These are phyloP conservation scores for Scheffersomyces spartinae DNA, from an alignment of 805 yeast genomes.

Conservation along the genomic window DNA sequence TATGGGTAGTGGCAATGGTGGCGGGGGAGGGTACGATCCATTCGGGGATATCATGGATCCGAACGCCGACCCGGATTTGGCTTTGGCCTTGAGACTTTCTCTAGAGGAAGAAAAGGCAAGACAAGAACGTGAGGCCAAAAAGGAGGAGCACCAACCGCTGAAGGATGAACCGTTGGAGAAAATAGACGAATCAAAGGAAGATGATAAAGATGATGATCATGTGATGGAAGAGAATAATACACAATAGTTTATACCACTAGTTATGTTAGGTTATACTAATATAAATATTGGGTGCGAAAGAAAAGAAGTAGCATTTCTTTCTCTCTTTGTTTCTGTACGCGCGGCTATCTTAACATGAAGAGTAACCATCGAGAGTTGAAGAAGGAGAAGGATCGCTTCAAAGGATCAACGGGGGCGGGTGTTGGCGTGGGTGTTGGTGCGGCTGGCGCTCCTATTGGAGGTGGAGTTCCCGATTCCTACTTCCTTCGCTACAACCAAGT, in stretches of 20 bases:
- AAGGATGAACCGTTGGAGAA: no score
- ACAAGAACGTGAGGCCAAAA: conserved; percentile 61
- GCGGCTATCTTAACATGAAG: not conserved
- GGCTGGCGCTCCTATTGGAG: not conserved
- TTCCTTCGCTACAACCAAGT: not conserved
- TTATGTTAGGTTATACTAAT: no score
- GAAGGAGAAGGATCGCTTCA: not conserved
- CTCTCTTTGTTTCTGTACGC: no score
- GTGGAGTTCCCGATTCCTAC: not conserved
- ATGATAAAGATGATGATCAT: no score
- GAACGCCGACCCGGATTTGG: conserved; percentile 92
- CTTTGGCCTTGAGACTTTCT: conserved; percentile 87
- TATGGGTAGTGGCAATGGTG: conserved; percentile 33
- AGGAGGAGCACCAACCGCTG: conserved; percentile 15
- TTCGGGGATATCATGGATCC: conserved; percentile 60
- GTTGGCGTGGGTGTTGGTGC: not conserved
- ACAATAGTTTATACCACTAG: no score
- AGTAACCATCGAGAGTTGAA: not conserved
- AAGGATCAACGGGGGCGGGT: not conserved
- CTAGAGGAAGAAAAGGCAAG: conserved; percentile 90
- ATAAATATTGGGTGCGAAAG: no score
- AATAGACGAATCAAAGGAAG: no score
- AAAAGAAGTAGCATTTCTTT: no score
- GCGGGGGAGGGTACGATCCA: conserved; percentile 32
- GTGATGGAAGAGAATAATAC: no score